phyloP scores from a whole-genome alignment of 2,329 filamentous ascomycete genomes.

The Lachnum nothofagi region DNA sequence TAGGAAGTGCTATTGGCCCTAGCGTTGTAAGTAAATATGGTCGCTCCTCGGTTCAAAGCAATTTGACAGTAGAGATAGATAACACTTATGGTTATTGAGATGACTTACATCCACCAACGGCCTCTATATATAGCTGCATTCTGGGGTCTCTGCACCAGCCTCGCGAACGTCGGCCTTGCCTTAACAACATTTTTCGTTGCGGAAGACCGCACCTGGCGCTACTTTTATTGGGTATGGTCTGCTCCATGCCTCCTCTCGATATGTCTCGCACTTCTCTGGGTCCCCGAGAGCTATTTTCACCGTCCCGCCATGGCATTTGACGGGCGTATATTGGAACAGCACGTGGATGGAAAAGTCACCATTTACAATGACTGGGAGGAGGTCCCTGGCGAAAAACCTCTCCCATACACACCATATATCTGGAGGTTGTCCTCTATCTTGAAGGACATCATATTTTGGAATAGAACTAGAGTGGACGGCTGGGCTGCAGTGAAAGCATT shows the following conservation, averaged over 20 bases:
- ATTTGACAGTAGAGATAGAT: conserved; percentile 20
- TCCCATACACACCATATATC: neutral
- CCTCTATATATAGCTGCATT: conserved; percentile 33
- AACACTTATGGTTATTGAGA: conserved; percentile 35
- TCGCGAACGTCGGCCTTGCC: conserved; percentile 27
- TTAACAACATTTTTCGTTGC: conserved; percentile 29
- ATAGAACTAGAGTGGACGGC: neutral
- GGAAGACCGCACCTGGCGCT: conserved; percentile 31
- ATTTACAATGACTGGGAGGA: conserved; percentile 35
- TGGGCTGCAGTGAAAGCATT: conserved; percentile 8
- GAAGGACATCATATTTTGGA: conserved; percentile 4
- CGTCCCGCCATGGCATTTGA: conserved; percentile 39
- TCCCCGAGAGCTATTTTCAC: conserved; percentile 39
- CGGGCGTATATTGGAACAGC: conserved; percentile 37
- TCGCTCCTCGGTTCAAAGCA: neutral
- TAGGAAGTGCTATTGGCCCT: conserved; percentile 32
- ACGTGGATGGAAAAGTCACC: conserved; percentile 35
- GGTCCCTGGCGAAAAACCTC: conserved; percentile 19
- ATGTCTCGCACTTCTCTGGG: conserved; percentile 31
- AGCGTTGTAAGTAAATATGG: conserved; percentile 26
- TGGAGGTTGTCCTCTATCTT: neutral
- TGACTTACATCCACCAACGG: conserved; percentile 38
- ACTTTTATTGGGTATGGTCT: conserved; percentile 33
- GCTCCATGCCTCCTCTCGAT: conserved; percentile 27
- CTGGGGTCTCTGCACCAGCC: conserved; percentile 31